These are phyloP conservation scores for Globisporangium solare DNA, from an alignment of 352 stramenopile species.

Conservation along the genomic window DNA sequence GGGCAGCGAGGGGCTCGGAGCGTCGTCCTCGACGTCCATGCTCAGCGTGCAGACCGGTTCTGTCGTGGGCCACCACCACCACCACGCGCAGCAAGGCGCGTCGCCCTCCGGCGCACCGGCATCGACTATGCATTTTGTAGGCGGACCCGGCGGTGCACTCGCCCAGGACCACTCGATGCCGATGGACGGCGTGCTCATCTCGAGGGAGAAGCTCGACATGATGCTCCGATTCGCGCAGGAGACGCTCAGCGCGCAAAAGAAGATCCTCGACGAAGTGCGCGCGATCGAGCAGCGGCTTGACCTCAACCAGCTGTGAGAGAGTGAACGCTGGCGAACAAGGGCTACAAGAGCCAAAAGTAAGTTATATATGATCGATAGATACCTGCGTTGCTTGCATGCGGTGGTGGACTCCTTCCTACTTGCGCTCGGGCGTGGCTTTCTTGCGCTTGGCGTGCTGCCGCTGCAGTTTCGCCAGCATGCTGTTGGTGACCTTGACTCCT, in stretches of 20 bases:
- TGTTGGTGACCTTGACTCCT: constrained; percentile 76
- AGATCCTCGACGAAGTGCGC: constrained; percentile 54
- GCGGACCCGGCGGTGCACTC: too few species aligned
- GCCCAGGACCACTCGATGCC: constrained; percentile 6
- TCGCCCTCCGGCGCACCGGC: too few species aligned
- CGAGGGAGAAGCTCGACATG: constrained; percentile 45
- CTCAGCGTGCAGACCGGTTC: constrained; percentile 5
- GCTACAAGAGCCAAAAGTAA: constrained; percentile 1
- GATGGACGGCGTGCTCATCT: constrained; percentile 38
- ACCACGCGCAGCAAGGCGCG: too few species aligned
- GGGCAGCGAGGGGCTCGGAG: constrained; percentile 1
- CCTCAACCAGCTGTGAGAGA: constrained; percentile 6
- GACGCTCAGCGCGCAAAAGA: constrained; percentile 51
- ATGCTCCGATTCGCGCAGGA: constrained; percentile 54
- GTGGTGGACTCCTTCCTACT: neutral
- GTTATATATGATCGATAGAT: neutral
- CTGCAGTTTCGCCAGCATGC: constrained; percentile 63
- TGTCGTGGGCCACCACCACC: constrained; percentile 20
- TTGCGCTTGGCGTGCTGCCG: constrained; percentile 61
- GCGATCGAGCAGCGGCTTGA: constrained; percentile 41
- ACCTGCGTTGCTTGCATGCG: neutral
- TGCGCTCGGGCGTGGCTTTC: constrained; percentile 29
- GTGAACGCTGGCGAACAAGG: too few species aligned
- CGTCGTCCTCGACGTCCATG: constrained; percentile 3
- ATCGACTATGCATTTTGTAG: too few species aligned